phyloP scores from a whole-genome alignment of 1,284 basidiomycete species.

The Sparassis latifolia region DNA sequence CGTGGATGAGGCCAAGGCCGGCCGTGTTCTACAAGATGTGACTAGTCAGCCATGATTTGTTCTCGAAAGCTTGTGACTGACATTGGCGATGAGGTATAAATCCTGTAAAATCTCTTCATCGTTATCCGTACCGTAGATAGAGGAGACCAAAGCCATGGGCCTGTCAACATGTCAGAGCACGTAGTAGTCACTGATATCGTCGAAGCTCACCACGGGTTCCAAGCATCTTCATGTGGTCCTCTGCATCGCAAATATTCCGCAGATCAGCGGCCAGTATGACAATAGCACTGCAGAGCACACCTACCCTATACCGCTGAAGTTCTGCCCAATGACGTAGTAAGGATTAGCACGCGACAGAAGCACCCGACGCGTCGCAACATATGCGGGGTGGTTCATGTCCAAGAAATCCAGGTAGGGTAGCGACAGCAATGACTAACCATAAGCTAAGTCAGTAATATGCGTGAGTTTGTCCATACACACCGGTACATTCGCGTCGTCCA shows the following conservation, averaged over 20 bases:
- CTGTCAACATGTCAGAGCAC: constrained; percentile 23
- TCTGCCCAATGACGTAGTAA: constrained; percentile 59
- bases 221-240: constrained; percentile 67
- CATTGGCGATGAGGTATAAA: constrained; percentile 60
- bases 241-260: constrained; percentile 27
- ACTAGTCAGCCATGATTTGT: constrained; percentile 3
- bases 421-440: constrained; percentile 56
- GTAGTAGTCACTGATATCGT: not conserved
- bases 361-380: constrained; percentile 54
- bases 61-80: constrained; percentile 25
- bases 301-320: constrained; percentile 64
- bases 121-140: constrained; percentile 67
- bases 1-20: constrained; percentile 73
- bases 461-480: constrained; percentile 32
- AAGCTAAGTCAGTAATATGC: constrained; percentile 1
- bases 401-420: constrained; percentile 75
- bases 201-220: constrained; percentile 55
- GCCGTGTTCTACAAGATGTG: constrained; percentile 48
- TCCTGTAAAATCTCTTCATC: constrained; percentile 59
- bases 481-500: constrained; percentile 80
- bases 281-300: constrained; percentile 15
- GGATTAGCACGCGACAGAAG: constrained; percentile 61
- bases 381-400: constrained; percentile 48
- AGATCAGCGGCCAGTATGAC: constrained; percentile 3
- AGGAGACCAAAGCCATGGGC: constrained; percentile 76